Conservation (phyloP, 179 eudicot species). For the Heliamphora pulchella region DNA sequence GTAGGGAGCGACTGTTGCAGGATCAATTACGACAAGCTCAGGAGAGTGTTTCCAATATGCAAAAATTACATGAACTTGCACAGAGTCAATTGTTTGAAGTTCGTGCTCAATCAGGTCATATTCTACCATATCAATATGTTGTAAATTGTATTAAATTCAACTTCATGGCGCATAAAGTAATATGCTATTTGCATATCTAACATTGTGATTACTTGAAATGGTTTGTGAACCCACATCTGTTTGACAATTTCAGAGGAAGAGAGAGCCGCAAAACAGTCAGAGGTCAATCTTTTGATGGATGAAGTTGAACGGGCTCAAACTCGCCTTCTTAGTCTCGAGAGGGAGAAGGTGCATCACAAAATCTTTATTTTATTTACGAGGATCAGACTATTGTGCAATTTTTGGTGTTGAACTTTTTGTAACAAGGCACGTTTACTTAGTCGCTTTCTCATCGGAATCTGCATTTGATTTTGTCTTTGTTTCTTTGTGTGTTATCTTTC, state of each 20-base stretch:
- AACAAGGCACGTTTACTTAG: neutral
- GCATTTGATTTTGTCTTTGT: neutral
- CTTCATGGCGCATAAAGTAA: neutral
- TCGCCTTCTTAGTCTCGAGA: conserved; percentile 83
- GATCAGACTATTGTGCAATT: neutral
- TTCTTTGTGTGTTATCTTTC: neutral
- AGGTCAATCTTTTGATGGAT: conserved; percentile 89
- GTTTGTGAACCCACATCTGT: conserved; percentile 12
- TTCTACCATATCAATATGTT: neutral
- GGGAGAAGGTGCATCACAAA: conserved; percentile 69
- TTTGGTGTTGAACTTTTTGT: neutral
- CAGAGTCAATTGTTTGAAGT: conserved; percentile 95
- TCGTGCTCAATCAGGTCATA: conserved; percentile 84
- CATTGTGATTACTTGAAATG: conserved; percentile 8
- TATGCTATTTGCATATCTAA: neutral
- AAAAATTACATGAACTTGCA: conserved; percentile 91
- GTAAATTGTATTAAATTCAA: neutral
- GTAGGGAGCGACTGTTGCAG: conserved; percentile 86
- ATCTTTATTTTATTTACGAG: conserved; percentile 15
- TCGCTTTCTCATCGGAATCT: neutral
- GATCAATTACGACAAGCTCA: conserved; percentile 94
- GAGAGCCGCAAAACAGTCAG: conserved; percentile 87
- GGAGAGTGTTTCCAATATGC: conserved; percentile 95
- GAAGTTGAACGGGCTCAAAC: conserved; percentile 99
- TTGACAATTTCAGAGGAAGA: conserved; percentile 65